Conservation (phyloP, 208 protist genomes). For the Crithidia sp. region DNA sequence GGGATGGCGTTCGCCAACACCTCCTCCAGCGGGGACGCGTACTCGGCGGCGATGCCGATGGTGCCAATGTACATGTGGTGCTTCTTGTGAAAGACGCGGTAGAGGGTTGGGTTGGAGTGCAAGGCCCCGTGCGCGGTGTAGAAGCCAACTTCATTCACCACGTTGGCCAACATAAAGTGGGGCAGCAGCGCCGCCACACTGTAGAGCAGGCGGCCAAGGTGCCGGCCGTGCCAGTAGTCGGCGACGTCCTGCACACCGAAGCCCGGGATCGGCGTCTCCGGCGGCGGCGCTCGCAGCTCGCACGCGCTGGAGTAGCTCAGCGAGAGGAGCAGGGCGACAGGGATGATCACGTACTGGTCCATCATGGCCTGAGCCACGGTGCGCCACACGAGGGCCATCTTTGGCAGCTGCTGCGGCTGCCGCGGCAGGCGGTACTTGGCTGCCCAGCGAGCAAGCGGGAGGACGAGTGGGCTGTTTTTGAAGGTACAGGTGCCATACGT, state of each 20-base stretch:
- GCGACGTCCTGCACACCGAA: slow-evolving; percentile 28
- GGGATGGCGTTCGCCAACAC: slow-evolving; percentile 52
- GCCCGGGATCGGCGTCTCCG: slow-evolving; percentile 25
- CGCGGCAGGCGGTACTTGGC: slow-evolving; percentile 44
- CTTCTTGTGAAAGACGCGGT: slow-evolving; percentile 68
- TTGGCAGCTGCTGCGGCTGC: slow-evolving; percentile 36
- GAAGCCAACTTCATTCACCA: slow-evolving; percentile 60
- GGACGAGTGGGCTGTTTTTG: slow-evolving; percentile 19
- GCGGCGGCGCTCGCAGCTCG: slow-evolving; percentile 25
- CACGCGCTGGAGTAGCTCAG: slow-evolving; percentile 22
- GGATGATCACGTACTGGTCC: slow-evolving; percentile 38
- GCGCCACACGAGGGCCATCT: slow-evolving; percentile 14
- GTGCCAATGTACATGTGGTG: slow-evolving; percentile 74
- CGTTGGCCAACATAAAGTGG: slow-evolving; percentile 47
- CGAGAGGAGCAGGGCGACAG: slow-evolving; percentile 16
- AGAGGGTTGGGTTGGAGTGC: slow-evolving; percentile 46
- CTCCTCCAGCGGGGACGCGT: slow-evolving; percentile 51
- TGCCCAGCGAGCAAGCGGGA: slow-evolving; percentile 34
- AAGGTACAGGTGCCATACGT: slow-evolving; percentile 28
- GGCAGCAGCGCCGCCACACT: slow-evolving; percentile 21
- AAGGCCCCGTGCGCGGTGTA: slow-evolving; percentile 48
- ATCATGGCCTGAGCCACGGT: slow-evolving; percentile 32
- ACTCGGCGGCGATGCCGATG: slow-evolving; percentile 68
- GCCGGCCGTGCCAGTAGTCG: slow-evolving; percentile 19
- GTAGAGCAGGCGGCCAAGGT: slow-evolving; percentile 6